Base-by-base conservation (phyloP, 2,329 filamentous ascomycete species). In the Fusarium sp. region DNA sequence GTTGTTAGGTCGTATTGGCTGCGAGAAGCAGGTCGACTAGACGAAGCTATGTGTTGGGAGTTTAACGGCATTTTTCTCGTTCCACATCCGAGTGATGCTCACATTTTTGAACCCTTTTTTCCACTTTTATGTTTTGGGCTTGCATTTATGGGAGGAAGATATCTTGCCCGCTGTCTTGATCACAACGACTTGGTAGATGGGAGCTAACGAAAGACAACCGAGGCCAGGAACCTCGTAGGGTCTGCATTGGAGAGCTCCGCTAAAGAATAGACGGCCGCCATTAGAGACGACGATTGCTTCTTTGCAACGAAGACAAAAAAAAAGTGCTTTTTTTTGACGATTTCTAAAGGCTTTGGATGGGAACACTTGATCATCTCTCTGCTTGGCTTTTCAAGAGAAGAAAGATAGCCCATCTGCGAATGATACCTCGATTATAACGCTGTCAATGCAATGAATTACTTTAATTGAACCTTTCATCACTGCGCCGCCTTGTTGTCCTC, bases 1-100 rank as follows among this genome's bases (percentile, higher is more conserved):
- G 81, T 85, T 96, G 74, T 86, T 96, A 60, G 93, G 93, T 49
- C 87, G 94, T 60, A 96, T 96, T 78, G 94, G 94, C 54, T 96
- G 94, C 81, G 93, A 95, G 82, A 94, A 94, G 86, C 92, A 90
- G 79, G 86, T 90, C 62, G 88, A 90, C 25, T 84, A 77, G 77
- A 56, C 40, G 61, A 64, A 47, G 56, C 57, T 47, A 63, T 61
- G 53, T 57, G 56, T 50, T 49, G 53, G 72, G 76, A 74, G 72
- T 73, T 77, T 63, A 64, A 69, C 63, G 64, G 56, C 60, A 66
- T 64, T 70, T 59, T 74, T 37, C 32, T 57, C 60, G 63, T 63
- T 76, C 28, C 50, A 58, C 67, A 64, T 53, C 66, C 59, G 42
- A 63, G 59, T 61, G 58, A 63, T 58, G 67, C 50, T 67, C 52